A percentile compares a stretch with the other conserved stretches of the same genome.
Evolutionary conservation across 202 grass and related monocot species (phyloP).

Genomic region (Zizania palustris): DNA sequence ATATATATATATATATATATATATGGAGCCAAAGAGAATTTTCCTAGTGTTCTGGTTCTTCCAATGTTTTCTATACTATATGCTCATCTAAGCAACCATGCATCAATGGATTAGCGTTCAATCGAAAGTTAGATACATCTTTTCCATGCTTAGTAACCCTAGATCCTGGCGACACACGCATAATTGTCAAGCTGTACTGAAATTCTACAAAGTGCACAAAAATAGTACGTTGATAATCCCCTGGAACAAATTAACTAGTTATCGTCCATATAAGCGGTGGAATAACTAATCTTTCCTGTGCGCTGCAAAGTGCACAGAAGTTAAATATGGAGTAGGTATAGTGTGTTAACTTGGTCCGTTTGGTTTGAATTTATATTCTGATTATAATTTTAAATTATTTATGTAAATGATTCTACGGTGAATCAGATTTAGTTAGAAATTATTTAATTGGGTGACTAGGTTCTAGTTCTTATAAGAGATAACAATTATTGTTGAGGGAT

Average conservation of each 20-base stretch:
- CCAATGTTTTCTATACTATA: no score
- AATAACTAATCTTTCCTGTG: neutral
- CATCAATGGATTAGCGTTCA: no score
- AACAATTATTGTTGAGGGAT: no score
- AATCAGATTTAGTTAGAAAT: no score
- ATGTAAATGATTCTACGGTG: no score
- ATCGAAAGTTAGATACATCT: neutral
- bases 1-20: no score
- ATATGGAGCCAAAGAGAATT: neutral
- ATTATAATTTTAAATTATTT: no score
- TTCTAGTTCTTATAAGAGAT: no score
- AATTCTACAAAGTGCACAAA: neutral
- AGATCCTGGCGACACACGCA: neutral
- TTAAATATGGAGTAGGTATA: neutral
- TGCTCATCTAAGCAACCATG: no score
- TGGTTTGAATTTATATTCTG: no score
- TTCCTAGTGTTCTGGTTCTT: neutral
- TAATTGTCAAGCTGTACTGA: neutral
- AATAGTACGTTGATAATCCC: neutral
- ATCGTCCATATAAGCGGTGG: neutral
- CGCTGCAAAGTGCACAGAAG: neutral
- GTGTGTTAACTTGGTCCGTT: constrained; percentile 5
- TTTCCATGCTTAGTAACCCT: neutral
- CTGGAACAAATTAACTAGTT: neutral
- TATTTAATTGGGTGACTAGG: no score